Evolutionary conservation across 2,329 filamentous ascomycete genomes (phyloP).

Genomic region (Trichoderma sp.): DNA sequence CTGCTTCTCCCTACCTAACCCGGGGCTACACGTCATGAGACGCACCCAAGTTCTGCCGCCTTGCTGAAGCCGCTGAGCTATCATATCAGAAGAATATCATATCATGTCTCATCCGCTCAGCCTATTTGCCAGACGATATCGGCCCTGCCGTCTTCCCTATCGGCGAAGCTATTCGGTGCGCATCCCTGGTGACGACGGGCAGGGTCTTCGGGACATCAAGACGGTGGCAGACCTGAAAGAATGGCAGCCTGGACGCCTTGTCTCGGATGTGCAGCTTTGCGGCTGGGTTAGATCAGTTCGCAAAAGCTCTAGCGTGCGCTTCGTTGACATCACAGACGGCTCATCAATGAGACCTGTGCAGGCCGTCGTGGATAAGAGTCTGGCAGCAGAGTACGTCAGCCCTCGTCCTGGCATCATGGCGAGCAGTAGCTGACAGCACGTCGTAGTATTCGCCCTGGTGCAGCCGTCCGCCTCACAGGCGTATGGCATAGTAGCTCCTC

Average conservation of each 20-base stretch:
- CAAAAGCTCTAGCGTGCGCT: conserved; percentile 79
- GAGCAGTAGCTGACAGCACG: conserved; percentile 13
- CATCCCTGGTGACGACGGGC: conserved; percentile 22
- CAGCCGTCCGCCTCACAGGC: conserved; percentile 75
- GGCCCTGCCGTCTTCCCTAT: not conserved
- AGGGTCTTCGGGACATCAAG: conserved; percentile 35
- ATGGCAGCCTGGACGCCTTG: conserved; percentile 42
- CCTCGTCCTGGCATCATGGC: not conserved
- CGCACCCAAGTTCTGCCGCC: conserved; percentile 1
- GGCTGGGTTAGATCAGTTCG: conserved; percentile 83
- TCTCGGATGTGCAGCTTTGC: conserved; percentile 59
- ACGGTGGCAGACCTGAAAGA: conserved; percentile 58
- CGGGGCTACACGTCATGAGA: conserved; percentile 13
- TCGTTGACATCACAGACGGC: conserved; percentile 84
- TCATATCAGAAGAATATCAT: not conserved
- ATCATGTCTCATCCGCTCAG: conserved; percentile 17
- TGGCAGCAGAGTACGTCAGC: conserved; percentile 67
- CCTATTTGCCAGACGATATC: conserved; percentile 12
- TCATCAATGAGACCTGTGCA: conserved; percentile 78
- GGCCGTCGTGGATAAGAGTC: conserved; percentile 69
- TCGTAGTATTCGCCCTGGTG: conserved; percentile 72
- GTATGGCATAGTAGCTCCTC: conserved; percentile 55
- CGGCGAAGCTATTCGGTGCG: conserved; percentile 37
- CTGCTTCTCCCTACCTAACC: not conserved
- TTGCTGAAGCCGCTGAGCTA: conserved; percentile 3